Evolutionary conservation across 352 stramenopile species (phyloP), one percentile per base, ranked within the genome.

Genomic region (Pythium biforme): DNA sequence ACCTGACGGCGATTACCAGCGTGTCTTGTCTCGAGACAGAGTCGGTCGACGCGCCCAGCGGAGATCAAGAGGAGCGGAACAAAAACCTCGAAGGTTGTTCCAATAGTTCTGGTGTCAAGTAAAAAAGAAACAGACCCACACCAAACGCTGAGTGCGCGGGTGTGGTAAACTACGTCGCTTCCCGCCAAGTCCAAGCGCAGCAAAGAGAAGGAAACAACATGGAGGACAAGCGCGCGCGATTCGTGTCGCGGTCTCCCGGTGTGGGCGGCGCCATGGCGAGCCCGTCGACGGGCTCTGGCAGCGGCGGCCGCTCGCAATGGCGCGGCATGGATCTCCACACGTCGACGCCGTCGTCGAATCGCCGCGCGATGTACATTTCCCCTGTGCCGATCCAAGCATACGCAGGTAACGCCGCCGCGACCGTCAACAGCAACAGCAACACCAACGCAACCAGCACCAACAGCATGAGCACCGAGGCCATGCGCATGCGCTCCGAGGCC

Each of bases 291-390:
- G 53, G 47, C 27, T 22, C 23, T 33, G 25, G 29, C 26, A 23
- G 34, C 20, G 61, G 40, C 46, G 45, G 31, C 11, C 65, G 65
- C 39, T 72, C 65, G n/a, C 66, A 64, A 22, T 68, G 55, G 53
- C 48, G 66, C 45, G 66, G 48, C 48, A 72, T 72, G 66, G 66
- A 72, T 45, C 55, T 72, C 25, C 66, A 68, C 60, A 68, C 59
- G 52, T 56, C 48, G 19, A 55, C 59, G 54, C 33, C 58, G 20
- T 64, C 65, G 31, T 62, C 59, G 39, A 26, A 64, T 34, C 52
- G 65, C 17, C 65, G 65, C 31, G 65, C 65, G 9, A 67, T 72
- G 53, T 56, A 64, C 47, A 63, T 51, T 3, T 52, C 55, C 23
- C 55, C 56, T 11, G 22, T 53, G 29, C 55, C 40, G 33, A 15